Base-by-base conservation (phyloP, 2,329 filamentous ascomycete genomes). In the Dactylellina parvicollis region DNA sequence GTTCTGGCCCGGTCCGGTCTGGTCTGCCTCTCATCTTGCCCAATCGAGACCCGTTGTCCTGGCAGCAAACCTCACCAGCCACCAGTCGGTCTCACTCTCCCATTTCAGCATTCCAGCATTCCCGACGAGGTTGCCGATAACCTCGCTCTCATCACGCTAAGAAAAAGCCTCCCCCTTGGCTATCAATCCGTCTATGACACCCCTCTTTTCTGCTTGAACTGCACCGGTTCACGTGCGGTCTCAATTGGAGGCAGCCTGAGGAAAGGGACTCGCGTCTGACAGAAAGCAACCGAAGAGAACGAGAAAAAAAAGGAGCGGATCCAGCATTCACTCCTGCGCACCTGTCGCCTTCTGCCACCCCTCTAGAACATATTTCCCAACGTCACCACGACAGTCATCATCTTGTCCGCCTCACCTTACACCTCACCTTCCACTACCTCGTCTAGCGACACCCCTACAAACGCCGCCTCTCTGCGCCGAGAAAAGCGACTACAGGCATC, bases 331-430 rank as follows among this genome's bases (percentile, higher is more conserved):
- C 55, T 42, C 40, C 14, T 36, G 32, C 20, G 38, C 34, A 26
- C 1, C 40, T 16, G 49, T 62, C 30, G 44, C 60, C 22, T 18
- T 32, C 20, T 32, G 22, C 36, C 49, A 18, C 42, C 36, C 36
- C 36, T 20, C 18, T 46, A 52, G 30, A 66, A 46, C 50, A 30
- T 47, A 26, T 46, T 56, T 62, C 57, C 55, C 49, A 47, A 30
- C 38, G 40, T 59, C 59, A 72, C 69, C 61, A 56, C 69, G 60
- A 66, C 54, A 61, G 46, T 40, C 69, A 49, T 55, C 69, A 74
- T 60, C 60, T 74, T 74, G 69, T 74, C 69, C 60, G 60, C 69
- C 69, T 74, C 69, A 74, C 67, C 57, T 59, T 72, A 72, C 40
- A 65, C 67, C 67, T 74, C 69, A 14, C 55, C 69, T 67, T 74